Evolutionary conservation across 331 rosid species (phyloP).

Genomic region (Acacia concinna): DNA sequence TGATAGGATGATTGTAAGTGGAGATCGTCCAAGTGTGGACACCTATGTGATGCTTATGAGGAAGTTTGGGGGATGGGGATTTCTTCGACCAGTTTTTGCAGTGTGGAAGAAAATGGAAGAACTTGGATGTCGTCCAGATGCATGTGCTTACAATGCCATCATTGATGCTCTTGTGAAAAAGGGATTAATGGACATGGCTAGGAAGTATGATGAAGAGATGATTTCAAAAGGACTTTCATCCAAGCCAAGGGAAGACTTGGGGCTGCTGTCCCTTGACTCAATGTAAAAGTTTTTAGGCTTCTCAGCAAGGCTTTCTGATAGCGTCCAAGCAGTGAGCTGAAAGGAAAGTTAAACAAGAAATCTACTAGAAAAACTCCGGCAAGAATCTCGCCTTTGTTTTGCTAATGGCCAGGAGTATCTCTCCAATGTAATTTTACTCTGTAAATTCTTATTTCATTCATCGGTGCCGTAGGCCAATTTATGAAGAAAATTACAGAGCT

Average conservation of each 20-base stretch:
- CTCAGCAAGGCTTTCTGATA: too few relatives aligned
- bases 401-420: too few relatives aligned
- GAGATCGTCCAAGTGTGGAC: conserved; percentile 67
- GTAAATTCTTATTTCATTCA: too few relatives aligned
- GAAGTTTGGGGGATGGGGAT: conserved; percentile 93
- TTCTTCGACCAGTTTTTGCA: conserved; percentile 71
- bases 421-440: too few relatives aligned
- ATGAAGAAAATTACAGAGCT: too few relatives aligned
- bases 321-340: too few relatives aligned
- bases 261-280: conserved; percentile 32
- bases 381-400: too few relatives aligned
- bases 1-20: conserved; percentile 69
- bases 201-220: conserved; percentile 87
- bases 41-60: conserved; percentile 84
- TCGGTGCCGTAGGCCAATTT: too few relatives aligned
- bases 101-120: conserved; percentile 79
- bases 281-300: background rate
- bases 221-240: conserved; percentile 76
- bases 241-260: conserved; percentile 72
- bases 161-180: conserved; percentile 83
- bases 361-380: too few relatives aligned
- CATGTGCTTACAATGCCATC: conserved; percentile 73
- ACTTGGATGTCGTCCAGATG: conserved; percentile 82
- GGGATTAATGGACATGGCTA: conserved; percentile 70
- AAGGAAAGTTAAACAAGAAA: too few relatives aligned